These are phyloP conservation scores for Pythium volutum DNA, from an alignment of 352 stramenopile species.

Conservation along the genomic window DNA sequence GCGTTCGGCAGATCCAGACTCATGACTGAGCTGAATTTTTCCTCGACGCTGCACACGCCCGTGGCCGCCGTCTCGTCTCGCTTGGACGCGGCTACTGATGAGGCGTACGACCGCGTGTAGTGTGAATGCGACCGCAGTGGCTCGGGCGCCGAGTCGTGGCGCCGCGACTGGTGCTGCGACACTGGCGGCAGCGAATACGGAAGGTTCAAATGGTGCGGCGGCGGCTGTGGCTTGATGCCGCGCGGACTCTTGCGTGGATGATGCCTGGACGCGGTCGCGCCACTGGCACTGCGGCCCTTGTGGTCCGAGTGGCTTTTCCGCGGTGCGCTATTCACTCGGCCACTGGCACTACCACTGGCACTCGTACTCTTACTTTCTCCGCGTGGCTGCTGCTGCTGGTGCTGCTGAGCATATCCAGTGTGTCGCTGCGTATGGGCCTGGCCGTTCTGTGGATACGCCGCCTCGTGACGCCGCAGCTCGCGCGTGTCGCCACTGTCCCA, in stretches of 20 bases:
- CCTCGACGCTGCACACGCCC: constrained; percentile 22
- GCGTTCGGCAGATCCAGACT: constrained; percentile 15
- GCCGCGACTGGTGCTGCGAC: neutral
- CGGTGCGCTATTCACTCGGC: constrained; percentile 5
- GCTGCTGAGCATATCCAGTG: neutral
- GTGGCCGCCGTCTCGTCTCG: constrained; percentile 21
- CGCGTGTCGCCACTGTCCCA: constrained; percentile 20
- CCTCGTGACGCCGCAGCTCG: constrained; percentile 13
- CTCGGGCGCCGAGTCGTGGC: neutral
- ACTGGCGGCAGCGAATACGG: neutral
- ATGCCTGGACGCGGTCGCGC: neutral
- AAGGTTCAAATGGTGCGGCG: neutral
- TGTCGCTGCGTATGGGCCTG: neutral
- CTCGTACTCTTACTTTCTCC: no score
- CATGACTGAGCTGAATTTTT: constrained; percentile 28
- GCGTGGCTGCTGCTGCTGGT: no score
- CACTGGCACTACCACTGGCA: neutral
- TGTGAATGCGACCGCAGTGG: neutral
- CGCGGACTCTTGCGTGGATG: constrained; percentile 16
- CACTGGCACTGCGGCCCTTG: constrained; percentile 5
- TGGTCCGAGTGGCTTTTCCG: constrained; percentile 12
- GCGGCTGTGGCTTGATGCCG: constrained; percentile 7
- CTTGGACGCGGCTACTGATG: neutral
- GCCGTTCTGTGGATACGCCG: neutral
- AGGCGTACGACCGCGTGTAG: neutral